Evolutionary conservation across 805 yeast species (phyloP).

Genomic region (Komagataella pseudopastoris): DNA sequence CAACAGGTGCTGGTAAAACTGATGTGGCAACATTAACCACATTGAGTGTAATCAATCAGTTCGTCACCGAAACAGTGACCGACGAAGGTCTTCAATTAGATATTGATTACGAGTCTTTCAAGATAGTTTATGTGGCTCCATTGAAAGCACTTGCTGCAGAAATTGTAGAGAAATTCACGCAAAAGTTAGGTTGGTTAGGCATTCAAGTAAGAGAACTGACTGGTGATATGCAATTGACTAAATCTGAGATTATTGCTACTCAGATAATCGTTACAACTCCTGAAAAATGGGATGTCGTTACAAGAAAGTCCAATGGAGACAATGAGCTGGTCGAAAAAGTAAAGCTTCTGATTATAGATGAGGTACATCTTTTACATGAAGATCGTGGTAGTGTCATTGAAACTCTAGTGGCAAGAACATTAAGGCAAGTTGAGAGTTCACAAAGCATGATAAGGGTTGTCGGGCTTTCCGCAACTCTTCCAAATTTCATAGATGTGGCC

Average conservation of each 20-base stretch:
- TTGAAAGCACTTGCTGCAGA: conserved; percentile 92
- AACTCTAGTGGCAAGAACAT: conserved; percentile 85
- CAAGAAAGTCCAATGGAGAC: conserved; percentile 86
- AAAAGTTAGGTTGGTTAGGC: conserved; percentile 52
- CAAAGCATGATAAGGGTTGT: conserved; percentile 91
- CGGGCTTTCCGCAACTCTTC: conserved; percentile 88
- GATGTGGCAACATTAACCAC: conserved; percentile 86
- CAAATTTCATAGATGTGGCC: conserved; percentile 86
- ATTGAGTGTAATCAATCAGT: conserved; percentile 45
- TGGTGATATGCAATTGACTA: conserved; percentile 75
- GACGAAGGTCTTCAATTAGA: conserved; percentile 18
- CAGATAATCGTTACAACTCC: conserved; percentile 89
- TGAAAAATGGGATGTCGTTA: conserved; percentile 94
- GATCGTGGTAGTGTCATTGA: conserved; percentile 97
- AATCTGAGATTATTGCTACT: conserved; percentile 61
- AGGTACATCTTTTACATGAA: conserved; percentile 92
- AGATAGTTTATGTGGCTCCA: conserved; percentile 85
- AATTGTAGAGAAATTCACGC: conserved; percentile 75
- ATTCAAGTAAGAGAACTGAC: conserved; percentile 74
- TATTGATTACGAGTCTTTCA: conserved; percentile 43
- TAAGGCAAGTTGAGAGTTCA: conserved; percentile 87
- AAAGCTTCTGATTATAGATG: conserved; percentile 81
- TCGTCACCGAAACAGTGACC: conserved; percentile 18
- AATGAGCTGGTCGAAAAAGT: conserved; percentile 75
- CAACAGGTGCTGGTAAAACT: conserved; percentile 98